Base-by-base conservation (phyloP, 257 asterid genomes). In the Gynochthodes officinalis region DNA sequence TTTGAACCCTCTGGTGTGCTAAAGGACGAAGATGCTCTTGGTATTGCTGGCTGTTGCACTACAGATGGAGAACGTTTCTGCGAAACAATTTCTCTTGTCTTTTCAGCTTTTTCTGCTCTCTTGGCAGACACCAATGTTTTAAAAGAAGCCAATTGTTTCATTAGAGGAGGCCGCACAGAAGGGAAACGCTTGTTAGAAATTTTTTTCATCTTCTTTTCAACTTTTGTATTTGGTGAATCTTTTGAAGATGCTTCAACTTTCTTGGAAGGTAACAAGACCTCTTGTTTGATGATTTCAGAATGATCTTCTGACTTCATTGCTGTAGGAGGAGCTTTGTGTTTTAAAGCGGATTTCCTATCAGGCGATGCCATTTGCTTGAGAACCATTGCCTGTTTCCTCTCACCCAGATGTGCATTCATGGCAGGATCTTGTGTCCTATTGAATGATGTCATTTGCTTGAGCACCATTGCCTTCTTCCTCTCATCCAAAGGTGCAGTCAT, bases 271-370 rank as follows among this genome's bases (percentile, higher is more conserved):
- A 79, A 78, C 52, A 11, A 33, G 61, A 82, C 46, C 73, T 79
- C 85, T 60, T 76, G 73, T 85, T 90, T 91, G 78, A 86, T 84
- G 50, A 84, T 78, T 81, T 89, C 95, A 23, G 90, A 88, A 62
- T 89, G 86, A 5, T 80, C 83, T 15, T 63, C 85, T 10, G 82
- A 81, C 73, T 82, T 58, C 37, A 72, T 52, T 63, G 72, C 74
- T 40, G 37, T 52, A 70, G 85, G 50, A 37, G 81, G 71, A 74
- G 84, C 67, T 46, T 66, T 79, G 58, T 30, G 3, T 64, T 61
- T 78, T 25, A 39, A 63, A 37, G 80, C 49, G 3, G 68, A 37
- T 63, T n/a, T 21, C 48, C 67, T 18, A 18, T 32, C 67, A 37
- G 67, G 67, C 7, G 67, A 62, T 33, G 27, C 7, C 1, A 30